Evolutionary conservation across 2,329 filamentous ascomycete species (phyloP), one percentile per base, ranked within the genome.

Genomic region (Claviceps pusilla): DNA sequence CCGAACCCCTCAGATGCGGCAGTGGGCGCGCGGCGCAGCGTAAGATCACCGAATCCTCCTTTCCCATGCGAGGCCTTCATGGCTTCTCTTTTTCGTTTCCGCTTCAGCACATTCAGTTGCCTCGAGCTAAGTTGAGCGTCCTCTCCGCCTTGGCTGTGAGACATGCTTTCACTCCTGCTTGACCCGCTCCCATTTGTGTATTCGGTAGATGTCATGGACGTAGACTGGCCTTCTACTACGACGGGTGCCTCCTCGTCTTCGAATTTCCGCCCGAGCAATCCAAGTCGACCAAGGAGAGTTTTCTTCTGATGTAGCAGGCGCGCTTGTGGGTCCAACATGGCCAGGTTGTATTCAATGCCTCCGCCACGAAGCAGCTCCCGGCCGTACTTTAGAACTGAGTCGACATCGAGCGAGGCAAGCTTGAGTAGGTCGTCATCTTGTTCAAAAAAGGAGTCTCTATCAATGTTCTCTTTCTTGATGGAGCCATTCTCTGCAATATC

Each of bases 31-130:
- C 82, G 76, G 50, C 86, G 77, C 10, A 83, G 71, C 0, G 88
- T 87, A 52, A 98, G 76, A 66, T 98, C 93, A 48, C 95, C 89
- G 50, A 95, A 86, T 0, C 87, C 84, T 53, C 88, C 84, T 67
- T 96, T 97, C 59, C 86, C 91, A 55, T 90, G 78, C 0, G 78
- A 88, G 52, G 91, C 88, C 63, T 89, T 85, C 67, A 93, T 89
- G 3, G 89, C 84, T 61, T 94, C 88, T 62, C 86, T 82, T 70
- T 97, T 98, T 47, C 89, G 83, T 66, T 97, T 96, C 47, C 93
- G 82, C 69, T 97, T 97, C 10, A 98, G 73, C 52, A 93, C 88
- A 64, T 98, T 98, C 24, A 96, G 79, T 64, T 98, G 93, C 46
- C 93, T 82, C 57, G 93, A 91, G 71, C 93, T 97, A 52, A 98